phyloP scores from a whole-genome alignment of 345 rosid species.

The Chamaenerion angustifolium region DNA sequence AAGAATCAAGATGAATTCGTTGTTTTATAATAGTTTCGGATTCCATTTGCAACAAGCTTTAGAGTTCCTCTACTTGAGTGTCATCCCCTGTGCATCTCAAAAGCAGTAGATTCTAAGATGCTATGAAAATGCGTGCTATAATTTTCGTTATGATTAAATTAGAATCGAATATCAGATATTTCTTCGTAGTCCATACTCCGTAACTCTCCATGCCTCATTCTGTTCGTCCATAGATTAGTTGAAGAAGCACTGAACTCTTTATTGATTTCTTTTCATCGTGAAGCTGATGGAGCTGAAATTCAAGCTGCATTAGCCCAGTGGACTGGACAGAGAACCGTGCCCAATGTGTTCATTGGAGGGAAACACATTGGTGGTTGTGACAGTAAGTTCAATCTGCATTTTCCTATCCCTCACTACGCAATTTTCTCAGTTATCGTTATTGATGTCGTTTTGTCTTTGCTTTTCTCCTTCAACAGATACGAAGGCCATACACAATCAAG shows the following conservation, averaged over 20 bases:
- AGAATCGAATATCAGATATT: too few relatives aligned
- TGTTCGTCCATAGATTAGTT: neutral
- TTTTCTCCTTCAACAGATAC: slow-evolving; percentile 25
- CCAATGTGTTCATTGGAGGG: slow-evolving; percentile 63
- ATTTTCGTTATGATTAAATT: too few relatives aligned
- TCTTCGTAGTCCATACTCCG: too few relatives aligned
- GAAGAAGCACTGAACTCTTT: neutral
- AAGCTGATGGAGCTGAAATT: slow-evolving; percentile 55
- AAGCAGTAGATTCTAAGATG: too few relatives aligned
- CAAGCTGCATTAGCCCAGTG: slow-evolving; percentile 50
- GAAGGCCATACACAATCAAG: slow-evolving; percentile 29
- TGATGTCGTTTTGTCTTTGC: neutral
- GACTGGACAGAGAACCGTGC: slow-evolving; percentile 67
- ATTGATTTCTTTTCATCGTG: neutral
- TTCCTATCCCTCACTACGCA: neutral
- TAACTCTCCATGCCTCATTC: too few relatives aligned
- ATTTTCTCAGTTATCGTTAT: neutral
- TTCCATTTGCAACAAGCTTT: too few relatives aligned
- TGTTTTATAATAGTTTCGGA: too few relatives aligned
- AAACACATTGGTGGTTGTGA: slow-evolving; percentile 83
- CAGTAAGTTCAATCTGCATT: slow-evolving; percentile 17
- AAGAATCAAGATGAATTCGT: too few relatives aligned
- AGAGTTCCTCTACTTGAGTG: too few relatives aligned
- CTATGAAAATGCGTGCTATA: too few relatives aligned
- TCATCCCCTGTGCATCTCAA: too few relatives aligned